Base-by-base conservation (phyloP, 306 rosid species). In the Begonia fuchsioides region DNA sequence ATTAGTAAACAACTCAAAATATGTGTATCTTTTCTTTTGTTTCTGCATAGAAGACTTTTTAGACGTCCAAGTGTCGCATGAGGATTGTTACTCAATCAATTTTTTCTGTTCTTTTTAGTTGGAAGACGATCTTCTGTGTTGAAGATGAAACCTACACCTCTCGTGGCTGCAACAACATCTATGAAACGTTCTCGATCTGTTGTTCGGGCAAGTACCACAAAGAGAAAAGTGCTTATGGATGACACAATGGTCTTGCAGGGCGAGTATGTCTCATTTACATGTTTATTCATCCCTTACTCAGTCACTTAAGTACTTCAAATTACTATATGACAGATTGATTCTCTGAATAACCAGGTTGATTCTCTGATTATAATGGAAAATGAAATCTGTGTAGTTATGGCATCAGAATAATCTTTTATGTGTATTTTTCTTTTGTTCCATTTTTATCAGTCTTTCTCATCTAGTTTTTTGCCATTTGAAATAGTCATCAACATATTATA, bases 221-320 rank as follows among this genome's bases (percentile, higher is more conserved):
- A 86, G 76, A 77, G 94, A 77, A 92, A 92, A 83, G 96, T 92
- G 67, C 83, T 75, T 51, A 69, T 82, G 87, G 99, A 92, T 72
- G 96, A 82, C 55, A 71, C 69, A 60, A 92, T 92, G 99, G 99
- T 92, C 69, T 68, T 92, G 75, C 87, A 92, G 56, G 99, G 99
- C 76, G 99, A 92, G 99, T 92, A 92, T 65, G 98, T 92, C 57
- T 32, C 54, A 46, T 46, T 63, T 61, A 57, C 43, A 17, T 26
- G 59, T 53, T 26, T 50, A 56, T 50, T 39, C 35, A 51, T 47
- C 57, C n/a, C n/a, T n/a, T n/a, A 63, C 47, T 45, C 14, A 5
- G 15, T 39, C 41, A 56, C 18, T 32, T 12, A 26, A 26, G 35
- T 26, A 26, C 35, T 4, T 26, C 5, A 20, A 26, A 26, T 26